Evolutionary conservation across 1,284 basidiomycete genomes (phyloP), one percentile per base, ranked within the genome.

Genomic region (Rhodofomes roseus): DNA sequence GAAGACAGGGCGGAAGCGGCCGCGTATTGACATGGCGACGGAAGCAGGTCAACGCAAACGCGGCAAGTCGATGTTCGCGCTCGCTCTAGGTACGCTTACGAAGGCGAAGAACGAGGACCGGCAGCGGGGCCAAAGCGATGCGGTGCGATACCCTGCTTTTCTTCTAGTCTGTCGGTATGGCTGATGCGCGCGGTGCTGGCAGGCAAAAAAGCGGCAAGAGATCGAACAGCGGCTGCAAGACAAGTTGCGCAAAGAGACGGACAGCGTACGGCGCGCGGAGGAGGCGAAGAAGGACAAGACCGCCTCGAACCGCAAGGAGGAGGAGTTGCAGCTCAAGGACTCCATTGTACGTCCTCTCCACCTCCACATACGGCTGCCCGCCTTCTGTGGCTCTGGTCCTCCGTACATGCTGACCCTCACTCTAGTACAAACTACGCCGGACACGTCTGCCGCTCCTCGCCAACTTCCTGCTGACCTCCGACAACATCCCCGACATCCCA

Each of bases 51-150:
- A 89, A 73, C 82, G 87, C 67, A 91, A 88, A 76, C 86, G 89
- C 68, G 89, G 90, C 72, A 90, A 89, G 81, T 85, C 82, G 76
- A 89, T 91, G 85, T 90, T 92, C 77, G 89, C 89, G 65, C 78
- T 92, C 66, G 77, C 91, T 65, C 74, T 92, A 60, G 89, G 89
- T 60, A 92, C 89, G 65, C 81, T 92, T 63, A 89, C 87, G 76
- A 89, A 89, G 79, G 89, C 89, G 65, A 90, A 90, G 77, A 86
- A 81, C 65, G 89, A 92, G 78, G 90, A 90, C 71, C 86, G 88
- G 70, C 84, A 89, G 77, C 78, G 90, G 59, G 89, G 81, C 71
- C 84, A 86, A 37, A 90, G 88, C 73, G 89, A 92, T 66, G 89
- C 90, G 66, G 89, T 91, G 63, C 62, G 87, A n/a, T n/a, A n/a